Evolutionary conservation across 192 early-diverging fungal species (phyloP).

Genomic region (Chytriomyces sp.): DNA sequence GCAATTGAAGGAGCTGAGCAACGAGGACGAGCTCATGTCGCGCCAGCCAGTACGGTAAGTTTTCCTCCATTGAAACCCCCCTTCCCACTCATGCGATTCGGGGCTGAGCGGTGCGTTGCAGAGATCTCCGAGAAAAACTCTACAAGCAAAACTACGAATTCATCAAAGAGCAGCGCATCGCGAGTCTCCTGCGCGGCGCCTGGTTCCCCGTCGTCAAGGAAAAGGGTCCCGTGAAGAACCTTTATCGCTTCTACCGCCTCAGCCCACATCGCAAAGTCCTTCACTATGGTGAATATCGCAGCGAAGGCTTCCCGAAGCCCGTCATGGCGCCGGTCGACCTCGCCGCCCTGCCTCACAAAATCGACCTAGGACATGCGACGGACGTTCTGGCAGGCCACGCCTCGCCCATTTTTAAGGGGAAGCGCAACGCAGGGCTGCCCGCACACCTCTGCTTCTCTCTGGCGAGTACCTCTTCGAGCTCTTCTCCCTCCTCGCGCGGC

Average conservation of each 20-base stretch:
- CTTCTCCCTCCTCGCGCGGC: too few species aligned
- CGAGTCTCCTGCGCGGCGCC: conserved; percentile 61
- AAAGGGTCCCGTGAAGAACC: conserved; percentile 37
- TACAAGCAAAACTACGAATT: conserved; percentile 72
- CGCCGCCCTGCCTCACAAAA: conserved; percentile 23
- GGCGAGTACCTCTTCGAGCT: conserved; percentile 28
- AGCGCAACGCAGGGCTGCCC: conserved; percentile 26
- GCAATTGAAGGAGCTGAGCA: conserved; percentile 68
- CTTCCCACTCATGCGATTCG: too few species aligned
- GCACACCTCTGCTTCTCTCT: conserved; percentile 54
- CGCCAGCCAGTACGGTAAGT: conserved; percentile 62
- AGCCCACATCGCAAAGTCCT: conserved; percentile 59
- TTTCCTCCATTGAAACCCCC: too few species aligned
- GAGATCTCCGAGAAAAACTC: conserved; percentile 63
- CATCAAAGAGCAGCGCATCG: conserved; percentile 69
- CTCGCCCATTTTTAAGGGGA: conserved; percentile 36
- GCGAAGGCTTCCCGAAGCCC: conserved; percentile 22
- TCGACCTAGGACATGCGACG: conserved; percentile 51
- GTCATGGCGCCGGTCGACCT: neutral
- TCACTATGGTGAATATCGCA: conserved; percentile 69
- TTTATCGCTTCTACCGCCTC: conserved; percentile 62
- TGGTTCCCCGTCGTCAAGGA: conserved; percentile 67
- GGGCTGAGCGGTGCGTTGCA: too few species aligned
- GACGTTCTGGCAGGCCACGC: conserved; percentile 49
- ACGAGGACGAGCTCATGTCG: conserved; percentile 64